phyloP scores from a whole-genome alignment of 2,329 filamentous ascomycete species.

The Huntiella abstrusa region DNA sequence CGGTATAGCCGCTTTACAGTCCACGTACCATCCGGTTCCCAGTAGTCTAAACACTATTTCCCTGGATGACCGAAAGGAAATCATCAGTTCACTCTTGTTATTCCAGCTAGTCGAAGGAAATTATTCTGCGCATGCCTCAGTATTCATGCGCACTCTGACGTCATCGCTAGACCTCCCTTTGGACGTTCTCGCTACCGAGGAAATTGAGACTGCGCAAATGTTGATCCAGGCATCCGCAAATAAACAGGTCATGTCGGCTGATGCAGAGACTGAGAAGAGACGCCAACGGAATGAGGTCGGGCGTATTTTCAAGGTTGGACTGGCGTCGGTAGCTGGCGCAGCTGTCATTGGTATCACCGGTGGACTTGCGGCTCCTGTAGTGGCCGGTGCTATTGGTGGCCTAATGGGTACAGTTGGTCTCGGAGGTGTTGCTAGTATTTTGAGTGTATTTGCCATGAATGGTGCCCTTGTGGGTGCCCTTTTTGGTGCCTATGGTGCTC shows the following conservation, averaged over 20 bases:
- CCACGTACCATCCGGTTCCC: conserved; percentile 33
- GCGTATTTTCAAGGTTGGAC: conserved; percentile 75
- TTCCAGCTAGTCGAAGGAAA: conserved; percentile 52
- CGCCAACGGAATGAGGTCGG: conserved; percentile 49
- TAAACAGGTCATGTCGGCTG: conserved; percentile 44
- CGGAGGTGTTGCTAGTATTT: conserved; percentile 67
- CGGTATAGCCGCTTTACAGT: conserved; percentile 27
- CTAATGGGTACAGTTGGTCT: conserved; percentile 71
- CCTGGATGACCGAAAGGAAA: conserved; percentile 38
- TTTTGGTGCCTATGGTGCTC: conserved; percentile 77
- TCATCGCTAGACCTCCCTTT: conserved; percentile 47
- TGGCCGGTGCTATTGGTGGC: conserved; percentile 69
- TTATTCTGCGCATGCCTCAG: conserved; percentile 56
- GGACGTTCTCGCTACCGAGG: conserved; percentile 44
- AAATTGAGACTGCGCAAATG: conserved; percentile 56
- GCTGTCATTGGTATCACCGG: conserved; percentile 82
- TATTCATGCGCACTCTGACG: conserved; percentile 47
- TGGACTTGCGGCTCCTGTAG: conserved; percentile 71
- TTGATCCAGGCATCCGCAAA: conserved; percentile 46
- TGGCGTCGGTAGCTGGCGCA: conserved; percentile 75
- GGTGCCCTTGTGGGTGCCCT: conserved; percentile 69
- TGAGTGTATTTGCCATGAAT: conserved; percentile 74
- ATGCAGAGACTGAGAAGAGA: conserved; percentile 56
- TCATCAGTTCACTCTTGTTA: conserved; percentile 51
- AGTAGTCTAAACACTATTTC: conserved; percentile 37